phyloP scores from a whole-genome alignment of 2,329 filamentous ascomycete genomes.

The Colletotrichum echinochloae region DNA sequence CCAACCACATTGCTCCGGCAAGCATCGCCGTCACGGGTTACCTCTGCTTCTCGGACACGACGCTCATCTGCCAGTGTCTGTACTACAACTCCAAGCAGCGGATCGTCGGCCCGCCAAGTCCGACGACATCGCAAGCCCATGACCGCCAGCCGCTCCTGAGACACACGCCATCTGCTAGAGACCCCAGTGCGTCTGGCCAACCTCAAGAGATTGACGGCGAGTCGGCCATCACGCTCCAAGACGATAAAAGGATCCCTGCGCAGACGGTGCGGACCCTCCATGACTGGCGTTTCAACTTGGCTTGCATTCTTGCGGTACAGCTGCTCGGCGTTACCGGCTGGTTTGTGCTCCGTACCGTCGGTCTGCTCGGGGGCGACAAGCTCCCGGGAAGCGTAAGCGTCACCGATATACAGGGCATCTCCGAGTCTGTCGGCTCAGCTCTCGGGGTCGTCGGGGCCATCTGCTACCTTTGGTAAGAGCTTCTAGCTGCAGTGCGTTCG shows the following conservation, averaged over 20 bases:
- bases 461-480: conserved; percentile 28
- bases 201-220: not conserved
- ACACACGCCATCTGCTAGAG: not conserved
- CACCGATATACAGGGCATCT: not conserved
- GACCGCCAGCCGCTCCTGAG: conserved; percentile 3
- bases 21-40: conserved; percentile 23
- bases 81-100: conserved; percentile 20
- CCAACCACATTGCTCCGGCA: conserved; percentile 29
- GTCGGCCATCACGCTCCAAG: not conserved
- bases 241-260: not conserved
- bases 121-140: not conserved
- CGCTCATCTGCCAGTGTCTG: conserved; percentile 32
- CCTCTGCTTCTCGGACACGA: conserved; percentile 27
- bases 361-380: not conserved
- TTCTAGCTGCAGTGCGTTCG: fast-evolving
- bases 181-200: not conserved
- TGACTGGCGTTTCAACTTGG: conserved; percentile 21
- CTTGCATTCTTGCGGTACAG: conserved; percentile 4
- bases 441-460: conserved; percentile 24
- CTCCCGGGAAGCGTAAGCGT: not conserved
- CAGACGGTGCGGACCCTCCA: not conserved
- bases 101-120: not conserved
- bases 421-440: conserved; percentile 9
- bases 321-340: conserved; percentile 1
- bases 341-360: conserved; percentile 5